These are phyloP conservation scores for Tephrocybe sp. DNA, from an alignment of 768 basidiomycete species.

Conservation along the genomic window DNA sequence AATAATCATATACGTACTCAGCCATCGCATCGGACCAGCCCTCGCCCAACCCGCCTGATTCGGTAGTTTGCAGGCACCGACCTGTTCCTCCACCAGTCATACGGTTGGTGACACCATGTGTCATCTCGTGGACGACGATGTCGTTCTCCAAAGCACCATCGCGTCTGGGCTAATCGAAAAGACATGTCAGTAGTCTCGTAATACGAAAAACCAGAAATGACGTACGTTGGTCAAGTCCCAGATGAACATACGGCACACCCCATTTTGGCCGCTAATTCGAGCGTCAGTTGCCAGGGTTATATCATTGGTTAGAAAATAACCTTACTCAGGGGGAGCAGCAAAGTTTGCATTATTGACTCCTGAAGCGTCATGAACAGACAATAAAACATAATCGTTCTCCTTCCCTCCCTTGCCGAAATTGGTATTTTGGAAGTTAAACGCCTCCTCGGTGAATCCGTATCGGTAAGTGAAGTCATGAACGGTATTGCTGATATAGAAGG, in stretches of 20 bases:
- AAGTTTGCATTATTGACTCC: conserved; percentile 46
- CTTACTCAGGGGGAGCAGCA: conserved; percentile 44
- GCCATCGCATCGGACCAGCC: conserved; percentile 62
- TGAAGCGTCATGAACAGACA: conserved; percentile 49
- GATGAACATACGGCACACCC: conserved; percentile 29
- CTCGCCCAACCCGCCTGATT: conserved; percentile 70
- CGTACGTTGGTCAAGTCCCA: conserved; percentile 18
- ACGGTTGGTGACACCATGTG: conserved; percentile 46
- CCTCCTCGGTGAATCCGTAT: conserved; percentile 59
- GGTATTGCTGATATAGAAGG: conserved; percentile 62
- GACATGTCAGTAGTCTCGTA: background rate
- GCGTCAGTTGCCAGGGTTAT: background rate
- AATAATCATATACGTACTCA: conserved; percentile 24
- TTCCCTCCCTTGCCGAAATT: conserved; percentile 54
- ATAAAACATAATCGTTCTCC: conserved; percentile 49
- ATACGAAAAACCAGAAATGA: background rate
- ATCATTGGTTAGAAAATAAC: background rate
- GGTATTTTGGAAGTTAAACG: conserved; percentile 61
- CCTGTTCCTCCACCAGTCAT: conserved; percentile 58
- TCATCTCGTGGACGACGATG: conserved; percentile 50
- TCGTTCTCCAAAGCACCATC: conserved; percentile 68
- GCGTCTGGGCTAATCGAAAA: conserved; percentile 37
- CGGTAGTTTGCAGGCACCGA: conserved; percentile 60
- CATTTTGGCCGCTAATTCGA: conserved; percentile 29
- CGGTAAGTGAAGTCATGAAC: conserved; percentile 51